Evolutionary conservation across 352 stramenopile species (phyloP).

Genomic region (Phytophthora cactorum): DNA sequence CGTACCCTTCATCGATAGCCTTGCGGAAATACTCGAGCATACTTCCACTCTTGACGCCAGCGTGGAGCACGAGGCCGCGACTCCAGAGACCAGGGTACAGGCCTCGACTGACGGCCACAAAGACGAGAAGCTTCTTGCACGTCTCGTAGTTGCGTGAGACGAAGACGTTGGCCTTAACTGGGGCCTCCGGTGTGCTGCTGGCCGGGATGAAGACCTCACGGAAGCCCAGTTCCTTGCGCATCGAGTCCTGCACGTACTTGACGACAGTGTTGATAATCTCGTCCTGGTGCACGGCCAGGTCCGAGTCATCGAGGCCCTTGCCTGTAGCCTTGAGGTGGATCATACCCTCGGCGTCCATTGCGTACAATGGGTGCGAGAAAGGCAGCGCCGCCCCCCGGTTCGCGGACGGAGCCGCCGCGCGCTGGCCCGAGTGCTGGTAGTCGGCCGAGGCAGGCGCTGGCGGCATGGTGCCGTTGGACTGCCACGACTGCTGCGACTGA

Average conservation of each 20-base stretch:
- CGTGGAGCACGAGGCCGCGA: slow-evolving; percentile 82
- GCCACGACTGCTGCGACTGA: slow-evolving; percentile 38
- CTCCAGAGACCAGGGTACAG: slow-evolving; percentile 89
- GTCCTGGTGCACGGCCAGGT: slow-evolving; percentile 88
- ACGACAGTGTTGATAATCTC: slow-evolving; percentile 89
- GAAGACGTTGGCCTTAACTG: slow-evolving; percentile 85
- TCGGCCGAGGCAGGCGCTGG: slow-evolving; percentile 25
- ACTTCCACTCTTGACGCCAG: slow-evolving; percentile 84
- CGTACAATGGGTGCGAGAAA: slow-evolving; percentile 83
- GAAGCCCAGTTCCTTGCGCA: slow-evolving; percentile 82
- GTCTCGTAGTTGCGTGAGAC: slow-evolving; percentile 84
- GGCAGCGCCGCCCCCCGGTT: slow-evolving; percentile 48
- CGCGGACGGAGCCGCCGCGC: slow-evolving; percentile 3
- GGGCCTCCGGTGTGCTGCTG: slow-evolving; percentile 52
- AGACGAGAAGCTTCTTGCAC: slow-evolving; percentile 84
- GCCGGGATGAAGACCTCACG: slow-evolving; percentile 76
- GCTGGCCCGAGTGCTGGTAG: slow-evolving; percentile 8
- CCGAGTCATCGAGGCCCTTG: slow-evolving; percentile 82
- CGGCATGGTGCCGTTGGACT: slow-evolving; percentile 27
- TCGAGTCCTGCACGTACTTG: slow-evolving; percentile 88
- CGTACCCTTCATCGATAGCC: slow-evolving; percentile 84
- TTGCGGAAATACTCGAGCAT: slow-evolving; percentile 92
- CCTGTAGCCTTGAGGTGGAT: slow-evolving; percentile 86
- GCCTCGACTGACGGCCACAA: slow-evolving; percentile 83
- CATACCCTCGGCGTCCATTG: slow-evolving; percentile 86